A percentile compares a stretch with the other conserved stretches of the same genome.
These are phyloP conservation scores for Globisporangium irregulare DNA, from an alignment of 352 stramenopile species.

Conservation along the genomic window DNA sequence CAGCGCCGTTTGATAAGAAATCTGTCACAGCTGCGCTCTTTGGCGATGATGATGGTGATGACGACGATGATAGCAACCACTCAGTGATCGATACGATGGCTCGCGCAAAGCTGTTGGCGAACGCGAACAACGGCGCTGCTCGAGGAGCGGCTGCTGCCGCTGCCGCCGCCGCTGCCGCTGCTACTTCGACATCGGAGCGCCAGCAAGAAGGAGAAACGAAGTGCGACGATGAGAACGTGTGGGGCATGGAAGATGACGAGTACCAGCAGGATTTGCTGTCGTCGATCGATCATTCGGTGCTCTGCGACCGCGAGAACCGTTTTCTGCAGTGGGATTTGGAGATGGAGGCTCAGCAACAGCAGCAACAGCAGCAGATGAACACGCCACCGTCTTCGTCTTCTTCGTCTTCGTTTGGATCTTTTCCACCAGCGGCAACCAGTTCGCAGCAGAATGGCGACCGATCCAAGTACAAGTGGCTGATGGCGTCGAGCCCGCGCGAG, in stretches of 20 bases:
- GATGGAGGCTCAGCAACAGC: constrained; percentile 41
- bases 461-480: constrained; percentile 34
- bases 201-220: constrained; percentile 26
- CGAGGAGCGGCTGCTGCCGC: constrained; percentile 18
- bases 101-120: constrained; percentile 28
- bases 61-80: constrained; percentile 20
- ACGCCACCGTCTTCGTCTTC: constrained; percentile 14
- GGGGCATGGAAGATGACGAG: constrained; percentile 68
- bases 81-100: constrained; percentile 25
- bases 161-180: constrained; percentile 23
- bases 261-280: constrained; percentile 70
- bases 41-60: constrained; percentile 43
- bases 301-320: constrained; percentile 80
- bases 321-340: constrained; percentile 78
- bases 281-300: constrained; percentile 74
- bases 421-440: constrained; percentile 13
- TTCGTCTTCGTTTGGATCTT: constrained; percentile 15
- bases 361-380: constrained; percentile 19
- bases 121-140: constrained; percentile 11
- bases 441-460: constrained; percentile 15
- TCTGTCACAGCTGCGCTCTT: constrained; percentile 50
- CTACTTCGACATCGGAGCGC: constrained; percentile 15
- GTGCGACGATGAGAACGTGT: constrained; percentile 61
- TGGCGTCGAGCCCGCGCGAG: constrained; percentile 55
- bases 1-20: constrained; percentile 35